These are phyloP conservation scores for Hypomyces perniciosus DNA, from an alignment of 2,329 filamentous ascomycete species.

Conservation along the genomic window DNA sequence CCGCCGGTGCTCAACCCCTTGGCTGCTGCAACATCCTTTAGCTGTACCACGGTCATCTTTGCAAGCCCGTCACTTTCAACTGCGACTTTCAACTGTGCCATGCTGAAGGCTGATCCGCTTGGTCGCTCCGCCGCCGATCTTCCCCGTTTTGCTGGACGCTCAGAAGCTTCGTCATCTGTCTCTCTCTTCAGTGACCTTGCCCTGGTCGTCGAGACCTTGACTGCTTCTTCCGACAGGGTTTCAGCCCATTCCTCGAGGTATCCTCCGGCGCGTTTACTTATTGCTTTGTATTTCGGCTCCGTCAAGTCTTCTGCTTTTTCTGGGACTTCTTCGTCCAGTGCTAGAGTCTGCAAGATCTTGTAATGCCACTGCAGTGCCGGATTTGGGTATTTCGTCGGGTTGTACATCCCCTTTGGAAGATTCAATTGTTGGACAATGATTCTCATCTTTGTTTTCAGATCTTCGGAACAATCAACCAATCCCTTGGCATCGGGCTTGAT, in stretches of 20 bases:
- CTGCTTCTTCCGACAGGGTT: conserved; percentile 54
- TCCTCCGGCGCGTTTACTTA: conserved; percentile 78
- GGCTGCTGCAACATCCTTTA: conserved; percentile 43
- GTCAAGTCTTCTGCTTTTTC: conserved; percentile 71
- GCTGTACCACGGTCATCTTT: conserved; percentile 50
- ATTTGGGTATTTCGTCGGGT: conserved; percentile 84
- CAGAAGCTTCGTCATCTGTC: conserved; percentile 34
- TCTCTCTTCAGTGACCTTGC: conserved; percentile 47
- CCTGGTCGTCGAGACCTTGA: conserved; percentile 23
- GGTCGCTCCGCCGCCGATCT: conserved; percentile 30
- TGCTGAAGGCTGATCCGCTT: conserved; percentile 32
- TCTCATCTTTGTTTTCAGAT: conserved; percentile 75
- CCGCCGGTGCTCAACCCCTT: conserved; percentile 45
- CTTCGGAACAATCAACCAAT: conserved; percentile 52
- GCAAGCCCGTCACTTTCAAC: conserved; percentile 40
- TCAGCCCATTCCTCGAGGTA: conserved; percentile 74
- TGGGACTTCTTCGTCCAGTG: conserved; percentile 85
- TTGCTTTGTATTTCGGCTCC: conserved; percentile 75
- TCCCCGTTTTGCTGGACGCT: conserved; percentile 42
- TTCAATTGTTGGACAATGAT: conserved; percentile 78
- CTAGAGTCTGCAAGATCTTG: conserved; percentile 83
- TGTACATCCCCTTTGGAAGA: conserved; percentile 77
- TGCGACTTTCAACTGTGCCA: conserved; percentile 41
- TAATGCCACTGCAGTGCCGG: conserved; percentile 96
- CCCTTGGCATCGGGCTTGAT: conserved; percentile 54